phyloP scores from a whole-genome alignment of 352 stramenopile species.

The Globisporangium recalcitrans region DNA sequence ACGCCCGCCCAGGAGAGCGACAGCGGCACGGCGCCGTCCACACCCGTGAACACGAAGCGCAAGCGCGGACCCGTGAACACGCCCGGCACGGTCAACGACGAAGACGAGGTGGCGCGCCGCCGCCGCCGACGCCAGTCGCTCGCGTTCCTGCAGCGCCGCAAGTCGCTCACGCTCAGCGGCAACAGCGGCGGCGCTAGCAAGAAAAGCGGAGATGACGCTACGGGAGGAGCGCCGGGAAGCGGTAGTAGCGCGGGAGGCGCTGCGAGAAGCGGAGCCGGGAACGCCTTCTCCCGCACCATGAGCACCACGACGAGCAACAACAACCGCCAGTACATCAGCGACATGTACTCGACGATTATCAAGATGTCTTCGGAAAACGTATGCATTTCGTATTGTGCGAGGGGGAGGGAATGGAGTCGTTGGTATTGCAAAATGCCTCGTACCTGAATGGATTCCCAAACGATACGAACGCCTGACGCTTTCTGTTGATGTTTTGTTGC shows the following conservation, averaged over 20 bases:
- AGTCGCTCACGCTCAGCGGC: constrained; percentile 50
- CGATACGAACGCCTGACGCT: background rate
- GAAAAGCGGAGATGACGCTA: constrained; percentile 13
- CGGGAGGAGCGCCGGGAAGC: background rate
- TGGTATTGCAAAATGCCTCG: too few species aligned
- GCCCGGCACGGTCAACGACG: constrained; percentile 40
- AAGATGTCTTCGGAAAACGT: constrained; percentile 91
- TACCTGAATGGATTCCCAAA: background rate
- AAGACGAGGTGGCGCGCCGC: constrained; percentile 60
- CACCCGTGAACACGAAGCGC: constrained; percentile 24
- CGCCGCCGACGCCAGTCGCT: constrained; percentile 57
- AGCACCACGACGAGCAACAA: constrained; percentile 11
- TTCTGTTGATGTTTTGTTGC: background rate
- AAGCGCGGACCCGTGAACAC: constrained; percentile 29
- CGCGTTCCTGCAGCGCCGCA: constrained; percentile 65
- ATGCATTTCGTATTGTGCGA: constrained; percentile 9
- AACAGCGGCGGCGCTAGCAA: constrained; percentile 19
- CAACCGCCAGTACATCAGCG: constrained; percentile 80
- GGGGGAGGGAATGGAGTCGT: too few species aligned
- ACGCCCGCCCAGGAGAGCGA: constrained; percentile 8
- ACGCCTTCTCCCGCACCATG: constrained; percentile 10
- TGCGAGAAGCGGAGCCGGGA: background rate
- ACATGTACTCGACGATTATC: constrained; percentile 91
- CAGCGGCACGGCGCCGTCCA: constrained; percentile 5
- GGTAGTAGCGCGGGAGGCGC: background rate